Base-by-base conservation (phyloP, 2,329 filamentous ascomycete genomes). In the Cladobotryum protrusum region DNA sequence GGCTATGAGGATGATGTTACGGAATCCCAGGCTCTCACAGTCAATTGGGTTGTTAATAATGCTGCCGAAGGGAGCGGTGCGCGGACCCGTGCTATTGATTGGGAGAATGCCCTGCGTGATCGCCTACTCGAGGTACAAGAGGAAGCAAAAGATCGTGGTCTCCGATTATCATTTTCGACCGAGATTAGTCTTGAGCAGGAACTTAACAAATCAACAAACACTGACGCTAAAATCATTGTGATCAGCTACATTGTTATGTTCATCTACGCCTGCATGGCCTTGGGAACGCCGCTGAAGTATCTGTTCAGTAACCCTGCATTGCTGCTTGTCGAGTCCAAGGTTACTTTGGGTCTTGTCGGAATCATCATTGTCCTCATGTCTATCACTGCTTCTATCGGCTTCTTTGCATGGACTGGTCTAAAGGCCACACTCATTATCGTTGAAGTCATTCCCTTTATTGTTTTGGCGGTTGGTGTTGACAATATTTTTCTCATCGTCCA, bases 201-300 rank as follows among this genome's bases (percentile, higher is more conserved):
- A 64, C 77, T 99, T 51, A 99, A 96, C 74, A 96, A 97, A 71
- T 95, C 90, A 35, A 96, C 90, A 45, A 99, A 99, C 67, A 97
- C 93, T 0, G 93, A 99, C 67, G 95, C 92, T 41, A 96, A 92
- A 67, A 99, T 99, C 61, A 83, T 99, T 19, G 82, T 92, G 48
- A 86, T 99, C 69, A 97, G 92, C 75, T 99, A 99, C 70, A 78
- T 97, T 56, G 89, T 96, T 72, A 99, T 99, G 93, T 99, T 99
- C 69, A 72, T 99, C 54, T 99, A 99, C 63, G 93, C 91, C 4
- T 97, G 92, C 5, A 72, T 99, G 47, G 91, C 93, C 1, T 76
- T 99, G 0, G 93, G 93, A 1, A 96, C 91, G 1, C 93, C 88
- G 0, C 72, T 91, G 51, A 81, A 79, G 58, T 87, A 92, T 50